A percentile compares a stretch with the other conserved stretches of the same genome.
Conservation (phyloP, 208 protist genomes). For the Novymonas esmeraldas region DNA sequence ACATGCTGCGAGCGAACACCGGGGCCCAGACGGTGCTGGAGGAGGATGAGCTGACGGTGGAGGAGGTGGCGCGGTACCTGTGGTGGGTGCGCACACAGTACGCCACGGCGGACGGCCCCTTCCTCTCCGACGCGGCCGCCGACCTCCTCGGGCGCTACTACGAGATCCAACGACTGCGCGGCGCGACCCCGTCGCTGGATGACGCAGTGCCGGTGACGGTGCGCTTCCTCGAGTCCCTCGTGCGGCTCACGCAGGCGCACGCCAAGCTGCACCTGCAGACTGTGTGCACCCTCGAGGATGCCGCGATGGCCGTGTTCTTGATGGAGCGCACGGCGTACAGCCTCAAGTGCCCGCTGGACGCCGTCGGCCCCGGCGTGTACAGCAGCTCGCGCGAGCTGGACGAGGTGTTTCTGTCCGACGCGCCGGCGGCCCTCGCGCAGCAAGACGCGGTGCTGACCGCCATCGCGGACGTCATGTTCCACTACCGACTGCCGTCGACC, state of each 20-base stretch:
- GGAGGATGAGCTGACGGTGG: slow-evolving; percentile 41
- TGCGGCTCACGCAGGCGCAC: slow-evolving; percentile 95
- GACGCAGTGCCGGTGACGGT: slow-evolving; percentile 95
- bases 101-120: slow-evolving; percentile 57
- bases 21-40: slow-evolving; percentile 27
- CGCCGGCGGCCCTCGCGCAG: slow-evolving; percentile 27
- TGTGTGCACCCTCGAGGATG: slow-evolving; percentile 77
- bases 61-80: slow-evolving; percentile 74
- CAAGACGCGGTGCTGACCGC: slow-evolving; percentile 61
- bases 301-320: slow-evolving; percentile 86
- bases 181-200: slow-evolving; percentile 65
- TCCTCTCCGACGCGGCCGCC: slow-evolving; percentile 71
- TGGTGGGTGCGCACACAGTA: slow-evolving; percentile 84
- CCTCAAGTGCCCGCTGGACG: slow-evolving; percentile 81
- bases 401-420: slow-evolving; percentile 66
- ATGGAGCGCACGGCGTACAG: slow-evolving; percentile 87
- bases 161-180: slow-evolving; percentile 75
- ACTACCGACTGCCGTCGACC: slow-evolving; percentile 34
- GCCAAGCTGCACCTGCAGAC: slow-evolving; percentile 93
- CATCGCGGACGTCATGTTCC: slow-evolving; percentile 64
- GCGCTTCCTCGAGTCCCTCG: slow-evolving; percentile 95
- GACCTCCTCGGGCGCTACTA: slow-evolving; percentile 84
- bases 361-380: slow-evolving; percentile 61
- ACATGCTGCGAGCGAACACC: slow-evolving; percentile 68
- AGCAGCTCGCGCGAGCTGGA: slow-evolving; percentile 77